Base-by-base conservation (phyloP, 129 eudicot genomes). In the Flaveria brownii region DNA sequence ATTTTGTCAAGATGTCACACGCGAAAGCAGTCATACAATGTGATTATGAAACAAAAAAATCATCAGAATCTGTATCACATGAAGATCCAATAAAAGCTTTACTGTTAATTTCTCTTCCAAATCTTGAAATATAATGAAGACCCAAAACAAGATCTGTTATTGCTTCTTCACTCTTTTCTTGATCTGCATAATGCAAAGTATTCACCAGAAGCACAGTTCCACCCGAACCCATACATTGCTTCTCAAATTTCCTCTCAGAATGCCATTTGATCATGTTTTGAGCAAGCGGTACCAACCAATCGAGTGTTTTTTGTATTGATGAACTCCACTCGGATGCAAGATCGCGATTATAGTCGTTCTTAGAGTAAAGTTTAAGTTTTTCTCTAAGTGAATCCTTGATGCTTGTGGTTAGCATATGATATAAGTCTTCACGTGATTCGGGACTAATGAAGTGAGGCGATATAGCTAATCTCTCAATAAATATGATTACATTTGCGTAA, bases 231-330 rank as follows among this genome's bases (percentile, higher is more conserved):
- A 85, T 70, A 11, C 52, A 81, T 67, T 95, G 94, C 76, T 90
- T 87, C 82, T 95, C 94, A 25, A 91, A 89, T 41, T 87, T 95
- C 55, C 97, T 81, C 82, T 89, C 97, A 0, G 91, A 84, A 72
- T 91, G 90, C 97, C 97, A 95, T 55, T 88, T 82, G 26, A 91
- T 82, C 89, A 79, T 95, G 87, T 87, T 86, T 81, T 89, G 99
- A 36, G 99, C 99, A 18, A 95, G 92, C 28, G 96, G 99, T 7
- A 93, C 84, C 82, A 95, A 62, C 99, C 97, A 95, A 9, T 89
- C 94, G 65, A 91, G 75, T 72, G 80, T 89, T 16, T 84, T 89
- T 25, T 82, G 76, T 64, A 89, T 43, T 6, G 84, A 81, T 55
- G 63, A 43, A 65, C 85, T 85, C 97, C 94, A 91, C 17, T 87